Evolutionary conservation across 768 basidiomycete species (phyloP).

Genomic region (Phylloporus arenicola): DNA sequence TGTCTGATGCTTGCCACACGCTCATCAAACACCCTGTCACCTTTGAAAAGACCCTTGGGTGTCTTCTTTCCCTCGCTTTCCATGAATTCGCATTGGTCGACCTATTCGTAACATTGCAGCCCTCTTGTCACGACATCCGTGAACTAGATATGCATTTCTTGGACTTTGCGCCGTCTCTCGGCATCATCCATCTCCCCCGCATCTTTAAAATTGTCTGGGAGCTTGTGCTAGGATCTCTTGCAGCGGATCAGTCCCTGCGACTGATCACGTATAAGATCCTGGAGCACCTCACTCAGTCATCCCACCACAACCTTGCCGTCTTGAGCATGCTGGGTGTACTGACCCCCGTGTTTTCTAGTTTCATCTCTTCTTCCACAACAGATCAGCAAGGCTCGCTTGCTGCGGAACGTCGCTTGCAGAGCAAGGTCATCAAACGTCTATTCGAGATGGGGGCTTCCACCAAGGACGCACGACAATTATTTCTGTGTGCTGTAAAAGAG

Average conservation of each 20-base stretch:
- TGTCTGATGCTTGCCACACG: conserved; percentile 53
- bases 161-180: conserved; percentile 36
- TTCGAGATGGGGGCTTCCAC: conserved; percentile 72
- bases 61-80: conserved; percentile 62
- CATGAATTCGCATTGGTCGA: conserved; percentile 56
- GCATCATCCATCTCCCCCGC: conserved; percentile 52
- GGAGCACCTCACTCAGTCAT: conserved; percentile 54
- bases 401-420: conserved; percentile 48
- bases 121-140: conserved; percentile 36
- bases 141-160: conserved; percentile 38
- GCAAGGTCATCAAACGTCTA: conserved; percentile 60
- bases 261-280: conserved; percentile 55
- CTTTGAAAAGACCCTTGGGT: conserved; percentile 55
- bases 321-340: conserved; percentile 57
- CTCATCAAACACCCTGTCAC: conserved; percentile 46
- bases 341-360: conserved; percentile 39
- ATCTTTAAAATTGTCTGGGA: conserved; percentile 60
- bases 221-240: conserved; percentile 34
- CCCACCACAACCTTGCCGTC: conserved; percentile 66
- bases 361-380: conserved; percentile 20
- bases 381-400: conserved; percentile 4
- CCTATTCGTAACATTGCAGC: conserved; percentile 46
- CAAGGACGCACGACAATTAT: conserved; percentile 56
- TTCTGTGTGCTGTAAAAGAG: conserved; percentile 49
- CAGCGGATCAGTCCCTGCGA: conserved; percentile 39